A percentile compares a stretch with the other conserved stretches of the same genome.
Conservation (phyloP, 2,329 filamentous ascomycete genomes). For the Teratosphaeria nubilosa region DNA sequence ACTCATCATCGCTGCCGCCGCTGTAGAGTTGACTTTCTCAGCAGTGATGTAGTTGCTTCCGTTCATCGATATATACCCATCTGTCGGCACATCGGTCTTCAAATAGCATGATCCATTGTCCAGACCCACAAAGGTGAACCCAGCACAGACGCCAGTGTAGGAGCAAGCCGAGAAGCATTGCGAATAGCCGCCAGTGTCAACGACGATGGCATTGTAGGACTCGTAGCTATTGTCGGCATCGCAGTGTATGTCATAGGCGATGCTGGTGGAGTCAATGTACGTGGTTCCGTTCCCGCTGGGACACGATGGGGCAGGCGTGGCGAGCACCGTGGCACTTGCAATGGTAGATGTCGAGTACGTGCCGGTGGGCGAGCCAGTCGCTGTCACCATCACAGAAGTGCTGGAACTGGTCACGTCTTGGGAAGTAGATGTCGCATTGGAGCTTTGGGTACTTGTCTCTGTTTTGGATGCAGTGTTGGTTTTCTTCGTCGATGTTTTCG, state of each 20-base stretch:
- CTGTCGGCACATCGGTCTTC: constrained; percentile 12
- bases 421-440: background rate
- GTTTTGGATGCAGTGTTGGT: background rate
- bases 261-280: constrained; percentile 15
- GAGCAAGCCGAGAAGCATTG: constrained; percentile 23
- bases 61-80: constrained; percentile 9
- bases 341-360: background rate
- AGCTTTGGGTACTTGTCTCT: background rate
- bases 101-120: constrained; percentile 20
- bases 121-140: constrained; percentile 19
- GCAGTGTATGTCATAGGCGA: constrained; percentile 20
- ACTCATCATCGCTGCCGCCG: constrained; percentile 4
- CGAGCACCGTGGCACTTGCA: background rate
- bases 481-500: background rate
- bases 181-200: constrained; percentile 18
- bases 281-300: constrained; percentile 14
- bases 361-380: background rate
- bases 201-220: constrained; percentile 11
- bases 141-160: constrained; percentile 11
- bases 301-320: constrained; percentile 11
- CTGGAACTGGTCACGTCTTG: background rate
- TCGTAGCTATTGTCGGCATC: constrained; percentile 16
- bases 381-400: background rate
- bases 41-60: constrained; percentile 17
- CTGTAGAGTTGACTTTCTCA: constrained; percentile 11